Base-by-base conservation (phyloP, 768 basidiomycete species). In the Amanita phalloides region DNA sequence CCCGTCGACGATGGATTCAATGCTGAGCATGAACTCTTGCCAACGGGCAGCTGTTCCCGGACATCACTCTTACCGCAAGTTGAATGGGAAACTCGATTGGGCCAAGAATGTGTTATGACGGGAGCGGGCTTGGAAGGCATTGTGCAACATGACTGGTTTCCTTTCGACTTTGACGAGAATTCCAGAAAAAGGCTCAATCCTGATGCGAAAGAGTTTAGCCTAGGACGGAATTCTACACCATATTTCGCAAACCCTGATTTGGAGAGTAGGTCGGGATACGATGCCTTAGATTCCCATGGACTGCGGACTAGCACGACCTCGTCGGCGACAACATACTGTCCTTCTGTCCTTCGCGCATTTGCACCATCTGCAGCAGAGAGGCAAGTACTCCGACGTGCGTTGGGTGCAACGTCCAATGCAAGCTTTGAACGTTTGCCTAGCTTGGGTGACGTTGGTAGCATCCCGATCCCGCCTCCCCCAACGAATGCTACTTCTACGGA, bases 361-460 rank as follows among this genome's bases (percentile, higher is more conserved):
- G 89, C 87, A 33, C 90, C 89, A 30, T 91, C 89, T 56, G 86
- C 84, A 49, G 88, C 83, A 55, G 90, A 93, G 73, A 86, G 90
- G 39, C 85, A 90, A 66, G 89, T 77, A 47, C 75, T 93, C 30
- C 82, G 86, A 58, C 83, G 88, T 48, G 86, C 78, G n/a, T 66
- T 91, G 11, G 82, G 84, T 44, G 78, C 82, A 13, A 83, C 83
- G 53, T 74, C 81, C 44, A 88, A 87, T 65, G 72, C 79, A 49
- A 88, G 85, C 61, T 74, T 87, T 26, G 87, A 90, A 66, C 78
- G 82, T 33, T 72, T 90, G 51, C 85, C 87, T 21, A 87, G 84
- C 66, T 70, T 89, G 53, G 84, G 83, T 58, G 84, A 87, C 57
- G 85, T 88, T 45, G 79, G 79, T 52, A 84, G 75, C 64, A 79